Evolutionary conservation across 108 stramenopile species (phyloP), one percentile per base, ranked within the genome.

Genomic region (Cyclotella distinguenda): DNA sequence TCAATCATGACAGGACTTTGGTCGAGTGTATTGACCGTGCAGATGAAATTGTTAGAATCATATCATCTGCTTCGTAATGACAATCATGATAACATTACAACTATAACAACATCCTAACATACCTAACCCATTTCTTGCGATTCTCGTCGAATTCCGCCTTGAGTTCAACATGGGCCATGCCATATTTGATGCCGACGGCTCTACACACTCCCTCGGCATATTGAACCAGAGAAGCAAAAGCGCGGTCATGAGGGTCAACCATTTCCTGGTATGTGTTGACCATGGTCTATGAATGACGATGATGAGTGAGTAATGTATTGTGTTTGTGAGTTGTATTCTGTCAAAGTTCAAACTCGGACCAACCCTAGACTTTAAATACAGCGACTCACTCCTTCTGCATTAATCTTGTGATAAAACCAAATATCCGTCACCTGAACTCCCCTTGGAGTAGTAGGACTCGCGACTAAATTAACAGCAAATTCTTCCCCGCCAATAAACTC

Each of bases 151-250:
- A 79, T 15, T 56, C 46, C 9, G 78, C 73, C 49, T 83, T 83
- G 11, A 83, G 12, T 26, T 83, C 82, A 36, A 61, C 60, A 35
- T 83, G 82, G 11, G 63, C 82, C 55, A 80, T 55, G 23, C 82
- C 82, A 22, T 80, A 83, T 50, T 83, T 80, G 35, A 83, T 83
- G 4, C 82, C 82, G 35, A 83, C 82, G n/a, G 82, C 82, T 46
- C 82, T 51, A 31, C 68, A 67, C 8, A 83, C 72, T 16, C 82
- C 82, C 55, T 84, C 80, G 38, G 83, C 83, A 53, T 84, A 84
- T 23, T 58, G 50, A 11, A 81, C 77, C 12, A 84, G 59, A 13
- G 56, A 45, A 1, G 67, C 44, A 46, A 49, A 81, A 1, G 50
- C 55, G 15, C 47, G 55, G 15, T 62, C 48, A 32, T 80, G 71